Percentiles rank a stretch among this genome's conserved stretches.
Evolutionary conservation across 2,329 filamentous ascomycete genomes (phyloP).

Genomic region (Colletotrichum paranaense): DNA sequence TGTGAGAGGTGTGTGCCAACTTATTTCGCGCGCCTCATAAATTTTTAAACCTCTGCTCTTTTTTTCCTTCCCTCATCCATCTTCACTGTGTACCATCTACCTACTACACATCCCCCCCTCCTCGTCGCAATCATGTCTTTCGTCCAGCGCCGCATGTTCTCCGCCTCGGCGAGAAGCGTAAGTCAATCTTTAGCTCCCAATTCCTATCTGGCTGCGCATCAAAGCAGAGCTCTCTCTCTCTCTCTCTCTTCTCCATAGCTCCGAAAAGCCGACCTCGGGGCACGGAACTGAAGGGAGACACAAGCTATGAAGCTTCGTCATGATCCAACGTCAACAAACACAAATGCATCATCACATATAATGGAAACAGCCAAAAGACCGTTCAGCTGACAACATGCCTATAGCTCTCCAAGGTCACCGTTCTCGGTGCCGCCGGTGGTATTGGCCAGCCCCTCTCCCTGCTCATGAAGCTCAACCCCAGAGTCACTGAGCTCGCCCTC

Average conservation of each 20-base stretch:
- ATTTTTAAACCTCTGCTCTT: conserved; percentile 39
- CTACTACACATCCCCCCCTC: conserved; percentile 24
- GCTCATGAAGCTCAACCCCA: conserved; percentile 97
- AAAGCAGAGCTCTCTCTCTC: conserved; percentile 22
- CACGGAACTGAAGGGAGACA: neutral
- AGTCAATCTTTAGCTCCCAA: conserved; percentile 45
- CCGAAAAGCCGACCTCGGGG: conserved; percentile 32
- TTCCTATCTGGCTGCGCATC: conserved; percentile 13
- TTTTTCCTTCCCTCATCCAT: conserved; percentile 33
- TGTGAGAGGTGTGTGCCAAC: conserved; percentile 15
- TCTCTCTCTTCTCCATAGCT: conserved; percentile 19
- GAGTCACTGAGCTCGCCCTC: conserved; percentile 91
- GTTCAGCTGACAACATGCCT: conserved; percentile 37
- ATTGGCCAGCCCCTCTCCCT: conserved; percentile 99
- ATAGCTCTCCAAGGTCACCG: conserved; percentile 95
- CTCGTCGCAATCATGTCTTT: conserved; percentile 74
- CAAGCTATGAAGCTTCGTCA: conserved; percentile 10
- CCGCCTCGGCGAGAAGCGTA: conserved; percentile 82
- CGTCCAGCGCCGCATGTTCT: conserved; percentile 84
- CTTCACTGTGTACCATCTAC: conserved; percentile 25
- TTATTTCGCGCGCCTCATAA: conserved; percentile 37
- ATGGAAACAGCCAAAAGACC: neutral
- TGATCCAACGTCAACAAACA: neutral
- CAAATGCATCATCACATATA: neutral
- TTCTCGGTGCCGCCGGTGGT: conserved; percentile 96